Evolutionary conservation across 305 asterid genomes (phyloP).

Genomic region (Andrographis paniculata): DNA sequence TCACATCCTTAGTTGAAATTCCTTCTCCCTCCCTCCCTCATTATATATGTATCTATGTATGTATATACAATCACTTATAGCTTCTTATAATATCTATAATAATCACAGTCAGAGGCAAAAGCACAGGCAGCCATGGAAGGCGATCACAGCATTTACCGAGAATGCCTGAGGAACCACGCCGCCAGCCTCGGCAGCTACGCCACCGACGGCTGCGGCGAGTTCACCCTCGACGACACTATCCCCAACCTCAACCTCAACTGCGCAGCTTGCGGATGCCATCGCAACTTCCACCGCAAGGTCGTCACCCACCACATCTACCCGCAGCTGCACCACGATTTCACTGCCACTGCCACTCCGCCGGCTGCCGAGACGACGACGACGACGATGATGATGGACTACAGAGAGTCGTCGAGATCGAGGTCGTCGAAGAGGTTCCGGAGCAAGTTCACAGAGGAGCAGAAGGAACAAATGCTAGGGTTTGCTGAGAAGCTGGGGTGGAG

Average conservation of each 20-base stretch:
- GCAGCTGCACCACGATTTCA: slow-evolving; percentile 11
- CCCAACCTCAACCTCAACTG: slow-evolving; percentile 25
- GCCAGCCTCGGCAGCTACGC: slow-evolving; percentile 74
- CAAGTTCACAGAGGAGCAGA: slow-evolving; percentile 38
- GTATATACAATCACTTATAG: too few species aligned
- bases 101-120: background rate
- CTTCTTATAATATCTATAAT: too few species aligned
- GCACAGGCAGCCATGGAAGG: slow-evolving; percentile 28
- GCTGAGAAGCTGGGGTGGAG: slow-evolving; percentile 49
- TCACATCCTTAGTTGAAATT: background rate
- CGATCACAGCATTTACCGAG: slow-evolving; percentile 34
- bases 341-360: slow-evolving; percentile 11
- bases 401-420: slow-evolving; percentile 9
- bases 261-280: slow-evolving; percentile 69
- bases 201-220: slow-evolving; percentile 71
- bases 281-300: slow-evolving; percentile 54
- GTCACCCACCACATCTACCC: slow-evolving; percentile 14
- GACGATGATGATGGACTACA: background rate
- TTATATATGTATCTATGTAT: too few species aligned
- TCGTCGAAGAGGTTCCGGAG: slow-evolving; percentile 33
- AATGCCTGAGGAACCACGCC: slow-evolving; percentile 63
- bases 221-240: slow-evolving; percentile 24
- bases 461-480: slow-evolving; percentile 40
- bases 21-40: too few species aligned
- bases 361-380: background rate